Evolutionary conservation across 2,329 filamentous ascomycete genomes (phyloP).

Genomic region (Xylariaceae sp.): DNA sequence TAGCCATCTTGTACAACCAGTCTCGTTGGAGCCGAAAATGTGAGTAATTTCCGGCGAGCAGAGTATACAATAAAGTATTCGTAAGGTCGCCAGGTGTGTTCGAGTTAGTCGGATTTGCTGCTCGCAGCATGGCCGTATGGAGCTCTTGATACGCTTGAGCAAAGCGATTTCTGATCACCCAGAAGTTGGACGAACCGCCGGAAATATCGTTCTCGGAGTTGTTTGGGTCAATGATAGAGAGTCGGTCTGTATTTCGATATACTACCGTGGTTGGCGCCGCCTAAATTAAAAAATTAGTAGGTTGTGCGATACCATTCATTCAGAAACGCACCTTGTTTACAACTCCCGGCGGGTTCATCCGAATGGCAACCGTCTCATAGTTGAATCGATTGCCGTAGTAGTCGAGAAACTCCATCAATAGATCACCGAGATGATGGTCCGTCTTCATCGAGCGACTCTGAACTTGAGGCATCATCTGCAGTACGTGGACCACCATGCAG

Average conservation of each 20-base stretch:
- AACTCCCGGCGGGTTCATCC: slow-evolving; percentile 67
- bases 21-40: slow-evolving; percentile 26
- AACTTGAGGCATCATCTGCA: slow-evolving; percentile 71
- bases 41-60: slow-evolving; percentile 66
- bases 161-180: slow-evolving; percentile 64
- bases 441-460: slow-evolving; percentile 55
- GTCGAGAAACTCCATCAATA: slow-evolving; percentile 82
- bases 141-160: slow-evolving; percentile 55
- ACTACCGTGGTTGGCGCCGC: slow-evolving; percentile 40
- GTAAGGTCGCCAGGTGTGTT: slow-evolving; percentile 24
- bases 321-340: slow-evolving; percentile 56
- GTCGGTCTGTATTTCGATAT: slow-evolving; percentile 58
- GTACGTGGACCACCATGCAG: slow-evolving; percentile 83
- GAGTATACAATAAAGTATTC: slow-evolving; percentile 60
- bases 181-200: slow-evolving; percentile 70
- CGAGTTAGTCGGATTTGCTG: slow-evolving; percentile 35
- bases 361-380: slow-evolving; percentile 63
- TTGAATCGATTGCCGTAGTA: slow-evolving; percentile 83
- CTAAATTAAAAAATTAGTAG: slow-evolving; percentile 31
- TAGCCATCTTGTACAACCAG: slow-evolving; percentile 51
- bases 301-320: background rate
- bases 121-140: slow-evolving; percentile 49
- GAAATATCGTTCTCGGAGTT: slow-evolving; percentile 81
- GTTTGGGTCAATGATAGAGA: slow-evolving; percentile 92
- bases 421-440: slow-evolving; percentile 66